phyloP scores from a whole-genome alignment of 1,139 yeast genomes.

The Meyerozyma carpophila region DNA sequence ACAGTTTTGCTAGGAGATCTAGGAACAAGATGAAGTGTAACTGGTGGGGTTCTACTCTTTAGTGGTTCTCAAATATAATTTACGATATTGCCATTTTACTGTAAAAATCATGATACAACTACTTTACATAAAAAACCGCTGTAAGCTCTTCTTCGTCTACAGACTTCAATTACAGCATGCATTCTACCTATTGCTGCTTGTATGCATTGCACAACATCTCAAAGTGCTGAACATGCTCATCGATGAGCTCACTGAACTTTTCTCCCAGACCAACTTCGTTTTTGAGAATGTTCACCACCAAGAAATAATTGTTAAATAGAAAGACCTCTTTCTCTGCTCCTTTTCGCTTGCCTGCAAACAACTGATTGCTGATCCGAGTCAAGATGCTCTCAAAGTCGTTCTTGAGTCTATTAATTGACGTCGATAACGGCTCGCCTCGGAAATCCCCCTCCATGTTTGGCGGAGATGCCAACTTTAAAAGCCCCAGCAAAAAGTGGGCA shows the following conservation, averaged over 20 bases:
- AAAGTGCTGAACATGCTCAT: constrained; percentile 58
- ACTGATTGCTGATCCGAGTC: constrained; percentile 55
- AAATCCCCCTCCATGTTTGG: constrained; percentile 17
- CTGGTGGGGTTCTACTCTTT: too few relatives aligned
- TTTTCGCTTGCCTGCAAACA: constrained; percentile 32
- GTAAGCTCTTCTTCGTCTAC: neutral
- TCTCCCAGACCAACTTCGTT: constrained; percentile 41
- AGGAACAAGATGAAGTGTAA: too few relatives aligned
- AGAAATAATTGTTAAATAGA: constrained; percentile 68
- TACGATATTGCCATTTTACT: too few relatives aligned
- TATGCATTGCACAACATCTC: constrained; percentile 58
- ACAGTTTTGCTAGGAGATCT: too few relatives aligned
- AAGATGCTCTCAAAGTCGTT: constrained; percentile 75
- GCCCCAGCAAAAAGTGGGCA: constrained; percentile 68
- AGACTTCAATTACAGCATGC: neutral
- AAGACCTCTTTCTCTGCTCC: constrained; percentile 59
- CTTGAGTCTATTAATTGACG: constrained; percentile 62
- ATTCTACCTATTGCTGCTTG: constrained; percentile 9
- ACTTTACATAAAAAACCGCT: too few relatives aligned
- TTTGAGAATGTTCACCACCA: constrained; percentile 44
- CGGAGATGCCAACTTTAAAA: constrained; percentile 49
- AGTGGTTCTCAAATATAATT: too few relatives aligned
- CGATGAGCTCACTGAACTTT: constrained; percentile 40
- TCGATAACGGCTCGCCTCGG: constrained; percentile 65
- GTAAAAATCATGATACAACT: too few relatives aligned